Evolutionary conservation across 371 early-diverging fungal species (phyloP).

Genomic region (Mortierella sp.): DNA sequence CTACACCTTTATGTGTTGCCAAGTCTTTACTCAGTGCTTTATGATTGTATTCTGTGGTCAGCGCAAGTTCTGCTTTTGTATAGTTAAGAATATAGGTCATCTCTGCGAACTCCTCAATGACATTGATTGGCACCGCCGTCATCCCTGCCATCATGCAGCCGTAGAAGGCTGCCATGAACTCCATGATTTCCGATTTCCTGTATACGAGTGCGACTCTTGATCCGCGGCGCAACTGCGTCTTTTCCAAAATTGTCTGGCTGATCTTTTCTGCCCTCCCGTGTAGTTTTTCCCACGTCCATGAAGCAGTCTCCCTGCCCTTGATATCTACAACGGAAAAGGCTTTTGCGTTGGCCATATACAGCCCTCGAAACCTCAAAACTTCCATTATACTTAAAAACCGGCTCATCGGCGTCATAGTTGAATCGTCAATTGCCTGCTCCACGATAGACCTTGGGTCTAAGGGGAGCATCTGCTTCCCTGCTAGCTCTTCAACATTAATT

Average conservation of each 20-base stretch:
- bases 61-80: constrained; percentile 73
- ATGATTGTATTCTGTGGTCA: constrained; percentile 86
- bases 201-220: constrained; percentile 85
- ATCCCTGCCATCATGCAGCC: constrained; percentile 87
- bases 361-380: constrained; percentile 47
- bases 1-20: constrained; percentile 64
- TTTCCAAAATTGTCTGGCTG: constrained; percentile 71
- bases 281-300: constrained; percentile 81
- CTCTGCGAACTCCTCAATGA: constrained; percentile 85
- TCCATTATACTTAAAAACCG: constrained; percentile 50
- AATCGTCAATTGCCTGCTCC: constrained; percentile 52
- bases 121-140: constrained; percentile 87
- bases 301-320: constrained; percentile 77
- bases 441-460: constrained; percentile 54
- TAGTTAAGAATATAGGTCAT: constrained; percentile 78
- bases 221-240: constrained; percentile 66
- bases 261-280: constrained; percentile 78
- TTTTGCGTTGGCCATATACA: constrained; percentile 48
- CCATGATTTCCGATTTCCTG: constrained; percentile 82
- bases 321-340: constrained; percentile 82
- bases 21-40: constrained; percentile 79
- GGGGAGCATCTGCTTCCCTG: constrained; percentile 56
- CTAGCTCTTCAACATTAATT: constrained; percentile 55
- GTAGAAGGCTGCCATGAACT: constrained; percentile 81
- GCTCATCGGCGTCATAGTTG: constrained; percentile 57